Percentiles rank a stretch among this genome's conserved stretches.
Conservation (phyloP, 306 rosid species). For the Delonix regia region DNA sequence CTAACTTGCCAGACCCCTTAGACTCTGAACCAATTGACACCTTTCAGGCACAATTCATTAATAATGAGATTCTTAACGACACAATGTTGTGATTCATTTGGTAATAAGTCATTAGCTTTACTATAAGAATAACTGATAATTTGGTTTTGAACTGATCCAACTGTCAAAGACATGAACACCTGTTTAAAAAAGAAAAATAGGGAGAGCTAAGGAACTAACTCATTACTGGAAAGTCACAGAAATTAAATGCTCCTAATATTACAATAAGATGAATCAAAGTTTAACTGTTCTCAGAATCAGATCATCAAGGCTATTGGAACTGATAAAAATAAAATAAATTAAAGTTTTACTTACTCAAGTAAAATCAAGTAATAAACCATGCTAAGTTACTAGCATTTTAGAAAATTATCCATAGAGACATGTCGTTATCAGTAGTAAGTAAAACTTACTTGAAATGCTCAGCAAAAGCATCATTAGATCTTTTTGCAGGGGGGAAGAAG, state of each 20-base stretch:
- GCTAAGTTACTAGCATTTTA: not conserved
- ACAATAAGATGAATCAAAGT: not conserved
- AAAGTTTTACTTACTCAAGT: not conserved
- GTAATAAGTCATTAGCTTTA: not conserved
- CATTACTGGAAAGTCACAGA: not conserved
- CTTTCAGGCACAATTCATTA: not conserved
- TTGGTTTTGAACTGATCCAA: not conserved
- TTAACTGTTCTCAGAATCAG: not conserved
- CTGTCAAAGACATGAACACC: not conserved
- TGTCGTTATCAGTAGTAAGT: slow-evolving; percentile 2
- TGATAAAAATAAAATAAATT: not conserved
- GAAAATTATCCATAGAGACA: not conserved
- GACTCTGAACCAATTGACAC: not conserved
- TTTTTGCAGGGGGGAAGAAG: slow-evolving; percentile 84
- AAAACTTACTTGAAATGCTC: slow-evolving; percentile 92
- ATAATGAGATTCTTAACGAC: not conserved
- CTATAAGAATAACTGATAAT: not conserved
- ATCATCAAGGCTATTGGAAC: not conserved
- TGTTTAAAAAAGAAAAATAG: not conserved
- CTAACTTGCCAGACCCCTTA: not conserved
- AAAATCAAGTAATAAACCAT: not conserved
- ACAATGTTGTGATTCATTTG: not conserved
- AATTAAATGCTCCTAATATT: not conserved
- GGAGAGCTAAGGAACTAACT: not conserved
- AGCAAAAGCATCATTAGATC: slow-evolving; percentile 82